Evolutionary conservation across 768 basidiomycete genomes (phyloP), one percentile per base, ranked within the genome.

Genomic region (Suillus hirtellus): DNA sequence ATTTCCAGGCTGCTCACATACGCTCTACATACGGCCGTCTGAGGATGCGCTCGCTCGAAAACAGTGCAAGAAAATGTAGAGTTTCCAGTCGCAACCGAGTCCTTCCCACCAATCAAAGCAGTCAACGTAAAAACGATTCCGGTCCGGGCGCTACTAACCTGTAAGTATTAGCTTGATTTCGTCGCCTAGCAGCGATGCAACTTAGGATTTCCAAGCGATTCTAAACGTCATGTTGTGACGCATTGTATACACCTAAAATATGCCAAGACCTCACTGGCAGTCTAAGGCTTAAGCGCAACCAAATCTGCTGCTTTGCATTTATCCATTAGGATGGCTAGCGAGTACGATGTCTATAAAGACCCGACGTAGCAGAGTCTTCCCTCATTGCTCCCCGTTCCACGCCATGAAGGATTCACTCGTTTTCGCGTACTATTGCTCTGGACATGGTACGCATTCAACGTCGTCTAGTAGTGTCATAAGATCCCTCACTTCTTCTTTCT

Each of bases 391-490:
- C 5, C 9, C 52, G 11, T 19, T 11, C 31, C 9, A 34, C 52
- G 4, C 3, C 15, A 60, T 60, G 59, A 58, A 42, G 21, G 54
- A 31, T 12, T 12, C 63, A n/a, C 68, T 76, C 19, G 64, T 64
- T n/a, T 80, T 89, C 60, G 89, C 85, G 0, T 91, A 89, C 71
- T 91, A 90, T 71, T 90, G 89, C 69, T 89, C 88, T 38, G 89
- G 89, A 14, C 89, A 91, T 70, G 89, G 89, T 88, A 60, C 62
- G 83, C 67, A 43, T 66, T 37, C 43, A 31, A 47, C 21, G 24
- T 53, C 15, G 10, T 62, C 31, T 27, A 61, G 44, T 38, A 50
- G 65, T 9, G 17, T 37, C 35, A 37, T 37, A 19, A 61, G 47
- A 24, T 65, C 7, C 61, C 44, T 42, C 21, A 43, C 44, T n/a